Evolutionary conservation across 345 rosid genomes (phyloP), one percentile per base, ranked within the genome.

Genomic region (Geranium brycei): DNA sequence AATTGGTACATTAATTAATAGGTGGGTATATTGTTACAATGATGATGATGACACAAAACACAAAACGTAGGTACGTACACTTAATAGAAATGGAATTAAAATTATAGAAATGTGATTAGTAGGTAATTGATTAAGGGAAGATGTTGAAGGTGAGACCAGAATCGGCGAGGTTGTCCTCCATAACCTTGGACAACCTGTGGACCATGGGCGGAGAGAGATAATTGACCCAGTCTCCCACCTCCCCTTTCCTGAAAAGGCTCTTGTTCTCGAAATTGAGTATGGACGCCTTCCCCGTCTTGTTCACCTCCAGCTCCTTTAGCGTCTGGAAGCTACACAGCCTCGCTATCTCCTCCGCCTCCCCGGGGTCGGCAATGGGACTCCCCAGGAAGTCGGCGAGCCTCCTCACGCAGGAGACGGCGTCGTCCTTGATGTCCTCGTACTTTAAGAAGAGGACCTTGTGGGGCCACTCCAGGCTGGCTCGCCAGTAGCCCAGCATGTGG

Each of bases 341-440:
- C 1, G 58, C 57, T 62, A 51, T 57, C 14, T 66, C 68, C 23
- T 69, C 58, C 18, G 62, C 77, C 62, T 73, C 73, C 60, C 60
- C 72, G 2, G 1, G 0, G 32, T 11, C 2, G 5, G 71, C 55
- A 17, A 75, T 68, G 13, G 71, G 70, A 12, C 14, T 40, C 55
- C 73, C 70, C 17, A 68, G 19, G 62, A 68, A 69, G 23, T 1
- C 35, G 4, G 78, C 71, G 35, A 74, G 17, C 67, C 63, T 76
- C 71, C 67, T 77, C 61, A 80, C n/a, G 47, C 69, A 28, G 17
- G 10, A 57, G 2, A 5, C 7, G 4, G 14, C 17, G 30, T 79
- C 78, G 12, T 64, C 68, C 60, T 76, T 79, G 78, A 76, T n/a
- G 5, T 79, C 83, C 53, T 76, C 80, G 56, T 76, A 76, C 63